Percentiles rank a stretch among this genome's conserved stretches.
Evolutionary conservation across 768 basidiomycete genomes (phyloP).

Genomic region (Sistotremastrum suecicum): DNA sequence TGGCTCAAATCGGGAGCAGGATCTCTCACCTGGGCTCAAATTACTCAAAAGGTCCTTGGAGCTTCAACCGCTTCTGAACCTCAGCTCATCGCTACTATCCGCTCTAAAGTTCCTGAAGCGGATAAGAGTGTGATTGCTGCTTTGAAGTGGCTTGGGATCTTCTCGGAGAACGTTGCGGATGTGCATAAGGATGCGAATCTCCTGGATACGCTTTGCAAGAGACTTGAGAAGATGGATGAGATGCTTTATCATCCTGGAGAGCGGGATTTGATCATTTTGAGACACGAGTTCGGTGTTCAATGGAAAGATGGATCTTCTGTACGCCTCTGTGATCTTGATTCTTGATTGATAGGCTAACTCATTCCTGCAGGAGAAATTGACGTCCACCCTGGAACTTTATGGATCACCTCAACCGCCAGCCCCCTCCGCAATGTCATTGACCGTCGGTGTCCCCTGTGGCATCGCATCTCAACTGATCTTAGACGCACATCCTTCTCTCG

Average conservation of each 20-base stretch:
- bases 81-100: conserved; percentile 19
- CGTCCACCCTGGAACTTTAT: conserved; percentile 84
- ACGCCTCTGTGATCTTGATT: conserved; percentile 9
- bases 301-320: conserved; percentile 71
- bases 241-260: conserved; percentile 89
- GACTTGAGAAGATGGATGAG: conserved; percentile 54
- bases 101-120: conserved; percentile 23
- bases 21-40: conserved; percentile 64
- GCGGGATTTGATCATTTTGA: conserved; percentile 93
- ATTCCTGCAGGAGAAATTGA: conserved; percentile 53
- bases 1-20: conserved; percentile 48
- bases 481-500: conserved; percentile 61
- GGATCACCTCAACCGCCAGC: conserved; percentile 48
- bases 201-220: conserved; percentile 87
- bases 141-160: conserved; percentile 85
- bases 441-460: conserved; percentile 89
- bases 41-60: conserved; percentile 60
- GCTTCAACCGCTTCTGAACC: conserved; percentile 56
- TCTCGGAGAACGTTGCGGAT: conserved; percentile 50
- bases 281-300: conserved; percentile 93
- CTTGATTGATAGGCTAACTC: background rate
- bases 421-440: conserved; percentile 81
- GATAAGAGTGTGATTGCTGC: conserved; percentile 74
- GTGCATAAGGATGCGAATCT: conserved; percentile 54
- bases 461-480: conserved; percentile 86